phyloP scores from a whole-genome alignment of 768 basidiomycete species.

The Collybia mongolica region DNA sequence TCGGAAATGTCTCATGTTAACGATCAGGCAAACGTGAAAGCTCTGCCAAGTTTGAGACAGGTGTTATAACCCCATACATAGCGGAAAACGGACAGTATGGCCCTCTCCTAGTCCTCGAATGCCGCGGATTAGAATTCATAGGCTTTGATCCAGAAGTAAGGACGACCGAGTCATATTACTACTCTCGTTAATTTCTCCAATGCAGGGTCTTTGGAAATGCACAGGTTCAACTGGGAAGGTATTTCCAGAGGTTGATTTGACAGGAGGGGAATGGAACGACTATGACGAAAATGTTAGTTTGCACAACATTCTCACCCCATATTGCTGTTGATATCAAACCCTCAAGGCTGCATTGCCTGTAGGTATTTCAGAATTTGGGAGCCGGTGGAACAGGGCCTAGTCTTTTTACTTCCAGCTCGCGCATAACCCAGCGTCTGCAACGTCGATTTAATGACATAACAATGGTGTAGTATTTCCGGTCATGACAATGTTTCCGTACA shows the following conservation, averaged over 20 bases:
- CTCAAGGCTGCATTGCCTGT: slow-evolving; percentile 61
- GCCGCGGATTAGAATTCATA: slow-evolving; percentile 82
- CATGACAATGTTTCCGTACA: too few relatives aligned
- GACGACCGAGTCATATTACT: background rate
- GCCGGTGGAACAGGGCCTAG: slow-evolving; percentile 67
- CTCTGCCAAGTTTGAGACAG: slow-evolving; percentile 73
- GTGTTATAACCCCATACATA: slow-evolving; percentile 51
- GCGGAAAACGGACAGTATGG: slow-evolving; percentile 61
- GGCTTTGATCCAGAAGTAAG: slow-evolving; percentile 71
- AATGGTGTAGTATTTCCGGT: too few relatives aligned
- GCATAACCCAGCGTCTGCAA: too few relatives aligned
- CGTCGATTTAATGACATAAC: too few relatives aligned
- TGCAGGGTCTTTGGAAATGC: slow-evolving; percentile 78
- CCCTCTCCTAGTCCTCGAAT: slow-evolving; percentile 74
- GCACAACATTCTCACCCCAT: background rate
- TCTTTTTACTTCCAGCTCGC: background rate
- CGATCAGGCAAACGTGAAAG: slow-evolving; percentile 68
- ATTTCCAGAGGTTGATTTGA: slow-evolving; percentile 68
- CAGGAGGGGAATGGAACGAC: slow-evolving; percentile 76
- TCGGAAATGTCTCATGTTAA: slow-evolving; percentile 1
- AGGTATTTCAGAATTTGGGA: slow-evolving; percentile 64
- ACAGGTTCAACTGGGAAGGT: slow-evolving; percentile 53
- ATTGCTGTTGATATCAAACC: slow-evolving; percentile 1
- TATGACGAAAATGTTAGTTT: slow-evolving; percentile 83
- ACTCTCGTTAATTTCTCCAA: background rate